phyloP scores from a whole-genome alignment of 148 eudicot genomes.

The Linanthus parryae region DNA sequence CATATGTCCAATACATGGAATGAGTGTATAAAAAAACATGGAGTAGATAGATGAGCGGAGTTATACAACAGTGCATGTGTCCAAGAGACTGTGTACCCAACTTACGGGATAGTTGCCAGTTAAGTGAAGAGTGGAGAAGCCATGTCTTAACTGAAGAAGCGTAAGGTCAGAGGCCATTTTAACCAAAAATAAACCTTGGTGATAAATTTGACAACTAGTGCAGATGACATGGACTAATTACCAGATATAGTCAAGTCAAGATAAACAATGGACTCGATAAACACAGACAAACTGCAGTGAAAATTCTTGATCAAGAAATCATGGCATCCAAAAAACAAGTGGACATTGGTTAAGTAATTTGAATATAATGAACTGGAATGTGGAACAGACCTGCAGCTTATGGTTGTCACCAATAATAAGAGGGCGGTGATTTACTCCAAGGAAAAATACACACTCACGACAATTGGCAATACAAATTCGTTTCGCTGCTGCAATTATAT shows the following conservation, averaged over 20 bases:
- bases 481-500: slow-evolving; percentile 78
- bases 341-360: not conserved
- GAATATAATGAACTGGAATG: slow-evolving; percentile 7
- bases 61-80: too few relatives aligned
- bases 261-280: not conserved
- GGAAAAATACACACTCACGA: slow-evolving; percentile 88
- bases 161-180: too few relatives aligned
- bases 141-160: too few relatives aligned
- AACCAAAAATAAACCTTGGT: too few relatives aligned
- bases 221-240: too few relatives aligned
- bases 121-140: too few relatives aligned
- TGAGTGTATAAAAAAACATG: too few relatives aligned
- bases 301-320: not conserved
- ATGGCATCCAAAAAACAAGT: not conserved
- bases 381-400: slow-evolving; percentile 67
- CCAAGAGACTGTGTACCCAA: too few relatives aligned
- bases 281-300: not conserved
- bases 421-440: slow-evolving; percentile 93
- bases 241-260: not conserved
- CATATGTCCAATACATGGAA: too few relatives aligned
- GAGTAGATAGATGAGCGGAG: too few relatives aligned
- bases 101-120: too few relatives aligned
- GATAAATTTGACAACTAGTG: too few relatives aligned
- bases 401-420: slow-evolving; percentile 98
- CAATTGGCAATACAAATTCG: slow-evolving; percentile 93